Evolutionary conservation across 495 filamentous ascomycete genomes (phyloP), one percentile per base, ranked within the genome.

Genomic region (Aspergillus cavernicola): DNA sequence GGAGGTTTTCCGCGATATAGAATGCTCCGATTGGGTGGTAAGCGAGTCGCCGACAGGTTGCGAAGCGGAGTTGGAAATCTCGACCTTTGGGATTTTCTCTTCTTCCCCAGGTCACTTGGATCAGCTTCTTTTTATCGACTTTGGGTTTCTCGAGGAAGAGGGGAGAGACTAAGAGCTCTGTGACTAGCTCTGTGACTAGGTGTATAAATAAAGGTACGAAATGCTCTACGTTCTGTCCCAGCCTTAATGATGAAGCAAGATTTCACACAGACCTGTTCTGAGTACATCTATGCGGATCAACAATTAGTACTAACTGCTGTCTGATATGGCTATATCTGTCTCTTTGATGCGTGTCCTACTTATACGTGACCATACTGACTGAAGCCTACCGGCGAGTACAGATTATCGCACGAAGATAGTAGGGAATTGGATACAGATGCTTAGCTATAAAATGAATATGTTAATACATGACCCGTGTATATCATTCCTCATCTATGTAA

Each of bases 241-340:
- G 50, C 62, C 69, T 53, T 55, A 47, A 74, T 79, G 76, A 79
- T 78, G 77, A 80, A 66, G 68, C 65, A 73, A 63, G 52, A 70
- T 71, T 77, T 74, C 69, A 73, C 75, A 80, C 77, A 80, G 73
- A 79, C 75, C 75, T 80, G 76, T 79, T 80, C 77, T 71, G 73
- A 79, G 72, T 49, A 56, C 53, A 52, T 48, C 57, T 50, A 60
- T 78, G 75, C 68, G 68, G 74, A 78, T 63, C 65, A 60, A 58
- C 62, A 66, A 67, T 74, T 28, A 59, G 64, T 73, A 66, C 66
- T 71, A 78, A 78, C 67, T 77, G 72, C 71, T 79, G 67, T 77
- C 75, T 78, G 76, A 78, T 42, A 57, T 60, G 60, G 57, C 41
- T 53, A 20, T 19, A 6, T 32, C 26, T 43, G 24, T 35, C 19